These are phyloP conservation scores for Epicoccum nigrum DNA, from an alignment of 2,329 filamentous ascomycete genomes.

Conservation along the genomic window DNA sequence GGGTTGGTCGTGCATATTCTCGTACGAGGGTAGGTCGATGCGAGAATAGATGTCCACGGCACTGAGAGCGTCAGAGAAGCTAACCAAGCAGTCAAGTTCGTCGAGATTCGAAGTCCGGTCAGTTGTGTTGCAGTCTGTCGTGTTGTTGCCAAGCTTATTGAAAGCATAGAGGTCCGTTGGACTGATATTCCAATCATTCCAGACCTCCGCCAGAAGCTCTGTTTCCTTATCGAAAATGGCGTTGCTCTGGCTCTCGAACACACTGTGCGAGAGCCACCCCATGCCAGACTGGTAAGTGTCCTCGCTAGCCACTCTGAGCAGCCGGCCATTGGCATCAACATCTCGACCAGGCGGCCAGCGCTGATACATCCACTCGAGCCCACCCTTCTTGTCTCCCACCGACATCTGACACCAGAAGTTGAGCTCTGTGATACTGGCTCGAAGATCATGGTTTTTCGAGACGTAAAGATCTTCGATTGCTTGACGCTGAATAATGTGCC, in stretches of 20 bases:
- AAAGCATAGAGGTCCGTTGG: slow-evolving; percentile 58
- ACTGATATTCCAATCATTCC: slow-evolving; percentile 72
- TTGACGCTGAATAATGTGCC: slow-evolving; percentile 74
- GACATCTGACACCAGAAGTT: slow-evolving; percentile 98
- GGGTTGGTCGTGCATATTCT: slow-evolving; percentile 47
- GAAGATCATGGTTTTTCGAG: slow-evolving; percentile 72
- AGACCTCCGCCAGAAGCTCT: slow-evolving; percentile 68
- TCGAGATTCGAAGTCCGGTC: slow-evolving; percentile 1
- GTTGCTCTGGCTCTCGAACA: slow-evolving; percentile 49
- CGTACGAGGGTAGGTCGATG: slow-evolving; percentile 53
- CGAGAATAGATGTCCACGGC: slow-evolving; percentile 67
- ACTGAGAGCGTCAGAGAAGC: slow-evolving; percentile 67
- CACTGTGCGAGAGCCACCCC: slow-evolving; percentile 74
- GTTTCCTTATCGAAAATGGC: slow-evolving; percentile 59
- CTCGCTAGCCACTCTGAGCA: slow-evolving; percentile 79
- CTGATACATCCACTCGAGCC: slow-evolving; percentile 87
- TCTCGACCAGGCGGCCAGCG: slow-evolving; percentile 76
- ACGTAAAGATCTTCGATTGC: slow-evolving; percentile 74
- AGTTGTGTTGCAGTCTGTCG: neutral
- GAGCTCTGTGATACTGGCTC: slow-evolving; percentile 81
- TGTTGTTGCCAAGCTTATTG: slow-evolving; percentile 51
- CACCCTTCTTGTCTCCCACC: slow-evolving; percentile 85
- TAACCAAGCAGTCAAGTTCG: slow-evolving; percentile 58
- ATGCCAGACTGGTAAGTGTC: slow-evolving; percentile 79
- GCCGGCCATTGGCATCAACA: slow-evolving; percentile 68